These are phyloP conservation scores for Cyphellophora attinorum DNA, from an alignment of 2,329 filamentous ascomycete genomes.

Conservation along the genomic window DNA sequence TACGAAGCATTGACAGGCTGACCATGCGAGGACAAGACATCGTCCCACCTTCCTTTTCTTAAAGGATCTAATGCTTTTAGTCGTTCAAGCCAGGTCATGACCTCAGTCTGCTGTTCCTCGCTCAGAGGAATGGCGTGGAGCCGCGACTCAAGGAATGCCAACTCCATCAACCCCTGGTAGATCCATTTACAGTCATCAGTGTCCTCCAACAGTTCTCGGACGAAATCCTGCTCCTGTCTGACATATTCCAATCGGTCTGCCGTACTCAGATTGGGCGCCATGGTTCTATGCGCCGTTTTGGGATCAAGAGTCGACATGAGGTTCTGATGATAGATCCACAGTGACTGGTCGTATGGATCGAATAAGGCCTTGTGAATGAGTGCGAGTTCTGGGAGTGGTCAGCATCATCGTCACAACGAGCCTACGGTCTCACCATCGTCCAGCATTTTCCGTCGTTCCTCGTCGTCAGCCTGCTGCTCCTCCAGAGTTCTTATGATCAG, in stretches of 20 bases:
- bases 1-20: too few species aligned
- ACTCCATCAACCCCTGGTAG: slow-evolving; percentile 75
- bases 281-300: slow-evolving; percentile 41
- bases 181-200: slow-evolving; percentile 76
- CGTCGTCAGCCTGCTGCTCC: slow-evolving; percentile 57
- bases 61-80: slow-evolving; percentile 64
- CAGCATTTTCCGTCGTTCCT: slow-evolving; percentile 58
- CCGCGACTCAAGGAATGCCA: slow-evolving; percentile 50
- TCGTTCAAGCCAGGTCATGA: slow-evolving; percentile 52
- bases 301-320: slow-evolving; percentile 61
- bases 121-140: slow-evolving; percentile 36
- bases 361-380: slow-evolving; percentile 71
- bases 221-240: slow-evolving; percentile 60
- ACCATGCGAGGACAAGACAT: slow-evolving; percentile 48
- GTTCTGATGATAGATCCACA: slow-evolving; percentile 96
- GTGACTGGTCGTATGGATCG: slow-evolving; percentile 85
- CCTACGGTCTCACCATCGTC: slow-evolving; percentile 50
- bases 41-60: slow-evolving; percentile 64
- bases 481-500: slow-evolving; percentile 67
- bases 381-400: slow-evolving; percentile 51
- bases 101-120: slow-evolving; percentile 34
- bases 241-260: slow-evolving; percentile 59
- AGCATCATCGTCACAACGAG: slow-evolving; percentile 2
- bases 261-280: slow-evolving; percentile 54
- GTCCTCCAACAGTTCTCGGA: slow-evolving; percentile 56